Percentiles rank a stretch among this genome's conserved stretches.
Evolutionary conservation across 164 flowering plant species (phyloP).

Genomic region (Echeveria elegans): DNA sequence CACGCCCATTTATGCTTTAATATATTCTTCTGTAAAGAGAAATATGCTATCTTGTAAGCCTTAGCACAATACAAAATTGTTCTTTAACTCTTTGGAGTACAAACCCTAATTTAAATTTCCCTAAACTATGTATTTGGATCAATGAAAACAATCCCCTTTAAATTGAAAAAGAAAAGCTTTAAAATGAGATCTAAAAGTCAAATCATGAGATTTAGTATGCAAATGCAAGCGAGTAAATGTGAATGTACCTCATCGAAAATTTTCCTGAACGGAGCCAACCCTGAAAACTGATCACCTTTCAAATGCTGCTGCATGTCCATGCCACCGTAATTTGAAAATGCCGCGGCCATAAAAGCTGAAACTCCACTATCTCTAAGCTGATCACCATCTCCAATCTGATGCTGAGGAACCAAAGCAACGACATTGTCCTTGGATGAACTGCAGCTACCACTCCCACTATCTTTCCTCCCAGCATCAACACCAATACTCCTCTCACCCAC

Average conservation of each 20-base stretch:
- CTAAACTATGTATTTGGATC: neutral
- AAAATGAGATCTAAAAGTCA: too few species aligned
- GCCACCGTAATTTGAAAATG: conserved; percentile 32
- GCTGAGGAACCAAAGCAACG: conserved; percentile 11
- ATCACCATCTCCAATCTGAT: neutral
- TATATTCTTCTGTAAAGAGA: conserved; percentile 1
- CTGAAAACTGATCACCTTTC: conserved; percentile 53
- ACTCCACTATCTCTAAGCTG: conserved; percentile 35
- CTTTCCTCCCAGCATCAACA: conserved; percentile 31
- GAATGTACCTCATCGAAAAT: conserved; percentile 45
- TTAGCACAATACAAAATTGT: neutral
- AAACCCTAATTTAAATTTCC: neutral
- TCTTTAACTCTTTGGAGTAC: neutral
- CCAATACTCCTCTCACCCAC: conserved; percentile 26
- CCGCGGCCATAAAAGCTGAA: conserved; percentile 20
- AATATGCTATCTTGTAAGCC: conserved; percentile 2
- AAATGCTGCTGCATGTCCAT: conserved; percentile 73
- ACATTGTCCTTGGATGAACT: conserved; percentile 44
- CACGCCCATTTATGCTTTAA: neutral
- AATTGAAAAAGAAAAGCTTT: too few species aligned
- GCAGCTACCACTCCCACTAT: conserved; percentile 54
- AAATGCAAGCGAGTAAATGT: neutral
- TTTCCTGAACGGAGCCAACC: conserved; percentile 40
- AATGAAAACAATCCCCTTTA: neutral
- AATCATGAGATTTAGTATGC: neutral